These are phyloP conservation scores for Phoma herbarum DNA, from an alignment of 2,329 filamentous ascomycete genomes.

Conservation along the genomic window DNA sequence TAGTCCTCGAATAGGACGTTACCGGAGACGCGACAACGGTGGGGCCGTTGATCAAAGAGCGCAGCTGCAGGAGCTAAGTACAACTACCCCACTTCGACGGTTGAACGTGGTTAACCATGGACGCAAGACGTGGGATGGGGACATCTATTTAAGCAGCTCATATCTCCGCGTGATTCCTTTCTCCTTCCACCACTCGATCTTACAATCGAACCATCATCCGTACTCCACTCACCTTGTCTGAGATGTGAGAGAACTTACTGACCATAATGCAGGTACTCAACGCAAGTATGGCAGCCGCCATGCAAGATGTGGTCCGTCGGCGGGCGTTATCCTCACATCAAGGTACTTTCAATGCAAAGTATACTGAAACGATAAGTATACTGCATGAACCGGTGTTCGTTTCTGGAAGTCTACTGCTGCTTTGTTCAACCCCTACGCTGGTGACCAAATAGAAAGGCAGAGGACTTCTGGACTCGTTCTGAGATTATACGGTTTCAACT, in stretches of 20 bases:
- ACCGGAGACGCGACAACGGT: slow-evolving; percentile 1
- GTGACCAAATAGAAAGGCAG: slow-evolving; percentile 8
- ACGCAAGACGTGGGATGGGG: slow-evolving; percentile 9
- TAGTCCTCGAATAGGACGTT: slow-evolving; percentile 13
- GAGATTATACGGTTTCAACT: slow-evolving; percentile 95
- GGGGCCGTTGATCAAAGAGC: slow-evolving; percentile 8
- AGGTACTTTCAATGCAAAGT: slow-evolving; percentile 52
- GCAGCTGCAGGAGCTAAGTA: slow-evolving; percentile 23
- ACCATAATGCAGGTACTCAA: slow-evolving; percentile 30
- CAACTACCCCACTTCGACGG: slow-evolving; percentile 43
- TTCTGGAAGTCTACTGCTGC: slow-evolving; percentile 26
- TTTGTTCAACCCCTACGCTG: slow-evolving; percentile 1
- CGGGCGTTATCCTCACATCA: slow-evolving; percentile 49
- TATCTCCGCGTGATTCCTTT: slow-evolving; percentile 1
- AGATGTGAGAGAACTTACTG: slow-evolving; percentile 27
- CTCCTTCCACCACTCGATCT: neutral
- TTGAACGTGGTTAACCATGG: slow-evolving; percentile 31
- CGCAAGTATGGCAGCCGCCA: slow-evolving; percentile 45
- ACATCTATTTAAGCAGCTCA: slow-evolving; percentile 33
- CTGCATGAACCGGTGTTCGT: slow-evolving; percentile 56
- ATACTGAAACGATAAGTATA: slow-evolving; percentile 50
- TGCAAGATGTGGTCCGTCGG: slow-evolving; percentile 44
- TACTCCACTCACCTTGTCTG: slow-evolving; percentile 25
- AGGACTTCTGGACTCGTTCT: slow-evolving; percentile 59
- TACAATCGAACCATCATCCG: slow-evolving; percentile 22